Evolutionary conservation across 2,329 filamentous ascomycete species (phyloP).

Genomic region (Colletotrichum karsti): DNA sequence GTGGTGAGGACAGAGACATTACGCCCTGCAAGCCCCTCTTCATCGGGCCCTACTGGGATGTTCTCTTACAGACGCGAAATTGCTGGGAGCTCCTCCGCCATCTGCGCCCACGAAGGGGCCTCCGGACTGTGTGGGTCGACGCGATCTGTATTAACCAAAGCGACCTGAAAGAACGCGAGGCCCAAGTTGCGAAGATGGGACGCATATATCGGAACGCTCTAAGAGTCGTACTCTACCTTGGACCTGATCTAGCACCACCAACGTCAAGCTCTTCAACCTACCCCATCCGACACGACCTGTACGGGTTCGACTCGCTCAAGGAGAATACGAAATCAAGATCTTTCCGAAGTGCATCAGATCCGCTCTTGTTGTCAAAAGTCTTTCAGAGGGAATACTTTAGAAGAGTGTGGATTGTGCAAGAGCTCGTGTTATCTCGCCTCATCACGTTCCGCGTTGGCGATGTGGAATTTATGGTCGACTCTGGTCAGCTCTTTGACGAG

Average conservation of each 20-base stretch:
- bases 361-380: too few relatives aligned
- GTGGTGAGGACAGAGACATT: neutral
- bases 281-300: neutral
- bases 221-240: neutral
- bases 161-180: neutral
- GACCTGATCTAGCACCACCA: neutral
- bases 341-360: too few relatives aligned
- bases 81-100: neutral
- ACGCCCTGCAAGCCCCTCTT: neutral
- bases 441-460: neutral
- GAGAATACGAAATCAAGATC: neutral
- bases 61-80: neutral
- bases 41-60: neutral
- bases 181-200: neutral
- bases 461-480: neutral
- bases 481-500: neutral
- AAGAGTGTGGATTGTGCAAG: neutral
- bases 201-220: neutral
- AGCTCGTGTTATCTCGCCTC: neutral
- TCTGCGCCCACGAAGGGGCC: fast-evolving
- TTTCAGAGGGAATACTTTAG: neutral
- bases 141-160: neutral
- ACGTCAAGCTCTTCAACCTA: neutral
- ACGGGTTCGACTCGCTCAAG: too few relatives aligned
- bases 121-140: neutral